Base-by-base conservation (phyloP, 352 stramenopile species). In the Phytophthora palmivora region DNA sequence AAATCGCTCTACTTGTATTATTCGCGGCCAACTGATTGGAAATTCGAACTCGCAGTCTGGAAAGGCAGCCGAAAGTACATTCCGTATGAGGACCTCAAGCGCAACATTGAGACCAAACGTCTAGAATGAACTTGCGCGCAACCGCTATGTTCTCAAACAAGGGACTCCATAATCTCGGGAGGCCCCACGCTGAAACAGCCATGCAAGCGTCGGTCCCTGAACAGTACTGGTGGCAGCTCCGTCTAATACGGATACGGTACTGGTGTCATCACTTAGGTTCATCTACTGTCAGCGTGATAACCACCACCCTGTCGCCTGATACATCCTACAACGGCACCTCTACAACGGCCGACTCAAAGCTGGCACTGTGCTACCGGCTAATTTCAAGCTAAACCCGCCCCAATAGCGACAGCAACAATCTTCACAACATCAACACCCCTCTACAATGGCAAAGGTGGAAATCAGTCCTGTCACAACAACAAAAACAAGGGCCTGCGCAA, bases 241-340 rank as follows among this genome's bases (percentile, higher is more conserved):
- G 18, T 1, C 39, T 11, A n/a, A 34, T 2, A 11, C 12, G 6
- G 33, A 38, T 3, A 46, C 36, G 14, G 43, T 42, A 15, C 24
- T 60, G 7, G 41, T 48, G 2, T 47, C 42, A 12, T 6, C n/a
- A 3, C 14, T 47, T 19, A 41, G 38, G n/a, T 58, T 36, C 32
- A 48, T 50, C 3, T 60, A 67, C 44, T 51, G 26, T 15, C 18
- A 51, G 5, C 43, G 59, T 10, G 36, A 51, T 36, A 69, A 63
- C 22, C 60, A 63, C n/a, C 34, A 46, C 28, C 58, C 37, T 1
- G 18, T 49, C n/a, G 61, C 63, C 37, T 64, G 52, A 7, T 56
- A 53, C 16, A 65, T 51, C 15, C 30, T 66, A 5, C 22, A 70
- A 12, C 38, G 53, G 0, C 47, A 65, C 34, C 37, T 70, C 3